A percentile compares a stretch with the other conserved stretches of the same genome.
Evolutionary conservation across 768 basidiomycete species (phyloP).

Genomic region (Tephrocybe rancida): DNA sequence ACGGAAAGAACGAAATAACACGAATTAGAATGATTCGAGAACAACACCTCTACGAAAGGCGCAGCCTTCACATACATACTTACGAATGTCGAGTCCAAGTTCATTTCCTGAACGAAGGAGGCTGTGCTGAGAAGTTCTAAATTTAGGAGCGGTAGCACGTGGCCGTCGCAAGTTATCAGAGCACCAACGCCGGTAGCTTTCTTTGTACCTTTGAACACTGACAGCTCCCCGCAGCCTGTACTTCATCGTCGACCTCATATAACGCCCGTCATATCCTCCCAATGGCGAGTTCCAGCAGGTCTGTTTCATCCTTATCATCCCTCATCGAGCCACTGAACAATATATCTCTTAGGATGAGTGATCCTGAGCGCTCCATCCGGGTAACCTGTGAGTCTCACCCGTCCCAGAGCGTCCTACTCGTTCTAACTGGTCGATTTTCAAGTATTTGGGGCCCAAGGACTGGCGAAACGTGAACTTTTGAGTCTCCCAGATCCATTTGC

Average conservation of each 20-base stretch:
- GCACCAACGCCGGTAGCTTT: slow-evolving; percentile 3
- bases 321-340: slow-evolving; percentile 14
- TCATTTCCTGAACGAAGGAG: not conserved
- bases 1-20: no score
- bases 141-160: slow-evolving; percentile 12
- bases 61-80: no score
- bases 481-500: slow-evolving; percentile 88
- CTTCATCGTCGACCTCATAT: not conserved
- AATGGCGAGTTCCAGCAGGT: slow-evolving; percentile 37
- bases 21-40: no score
- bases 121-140: not conserved
- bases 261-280: not conserved
- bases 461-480: slow-evolving; percentile 78
- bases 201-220: not conserved
- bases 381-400: slow-evolving; percentile 45
- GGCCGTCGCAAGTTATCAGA: slow-evolving; percentile 14
- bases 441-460: slow-evolving; percentile 79
- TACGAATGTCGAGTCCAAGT: no score
- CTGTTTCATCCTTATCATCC: slow-evolving; percentile 4
- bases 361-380: slow-evolving; percentile 51
- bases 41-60: no score
- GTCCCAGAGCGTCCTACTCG: not conserved
- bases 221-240: not conserved
- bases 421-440: slow-evolving; percentile 1
- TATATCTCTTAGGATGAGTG: slow-evolving; percentile 37